Percentiles rank a stretch among this genome's conserved stretches.
Evolutionary conservation across 2,329 filamentous ascomycete species (phyloP).

Genomic region (Aspergillus sp.): DNA sequence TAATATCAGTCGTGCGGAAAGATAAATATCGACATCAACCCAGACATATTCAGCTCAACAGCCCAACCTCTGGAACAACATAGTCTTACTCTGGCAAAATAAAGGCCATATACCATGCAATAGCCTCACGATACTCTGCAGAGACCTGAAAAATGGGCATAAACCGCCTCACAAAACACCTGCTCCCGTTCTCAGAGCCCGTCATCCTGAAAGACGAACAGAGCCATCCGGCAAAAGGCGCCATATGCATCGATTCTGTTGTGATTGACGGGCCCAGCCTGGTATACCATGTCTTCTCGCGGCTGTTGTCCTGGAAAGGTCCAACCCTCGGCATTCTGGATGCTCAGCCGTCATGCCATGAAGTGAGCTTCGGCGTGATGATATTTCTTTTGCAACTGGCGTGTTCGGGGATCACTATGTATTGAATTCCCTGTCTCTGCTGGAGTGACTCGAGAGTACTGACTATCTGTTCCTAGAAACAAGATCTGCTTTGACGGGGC

Average conservation of each 20-base stretch:
- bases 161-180: not conserved
- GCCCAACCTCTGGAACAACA: no score
- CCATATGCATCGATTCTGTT: conserved; percentile 20
- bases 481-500: conserved; percentile 80
- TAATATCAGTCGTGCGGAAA: no score
- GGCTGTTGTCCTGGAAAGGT: conserved; percentile 39
- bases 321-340: conserved; percentile 40
- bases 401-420: conserved; percentile 53
- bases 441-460: conserved; percentile 8
- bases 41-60: no score
- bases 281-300: conserved; percentile 61
- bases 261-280: conserved; percentile 71
- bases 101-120: no score
- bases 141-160: not conserved
- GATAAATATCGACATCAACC: no score
- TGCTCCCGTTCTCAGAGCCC: not conserved
- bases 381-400: conserved; percentile 55
- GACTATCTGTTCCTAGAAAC: conserved; percentile 39
- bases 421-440: conserved; percentile 25
- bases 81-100: no score
- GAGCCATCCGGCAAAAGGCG: not conserved
- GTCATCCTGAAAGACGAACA: not conserved
- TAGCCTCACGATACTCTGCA: no score
- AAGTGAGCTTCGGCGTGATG: conserved; percentile 52
- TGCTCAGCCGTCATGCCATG: conserved; percentile 51